phyloP scores from a whole-genome alignment of 768 basidiomycete genomes.

The Mycena rebaudengoi region DNA sequence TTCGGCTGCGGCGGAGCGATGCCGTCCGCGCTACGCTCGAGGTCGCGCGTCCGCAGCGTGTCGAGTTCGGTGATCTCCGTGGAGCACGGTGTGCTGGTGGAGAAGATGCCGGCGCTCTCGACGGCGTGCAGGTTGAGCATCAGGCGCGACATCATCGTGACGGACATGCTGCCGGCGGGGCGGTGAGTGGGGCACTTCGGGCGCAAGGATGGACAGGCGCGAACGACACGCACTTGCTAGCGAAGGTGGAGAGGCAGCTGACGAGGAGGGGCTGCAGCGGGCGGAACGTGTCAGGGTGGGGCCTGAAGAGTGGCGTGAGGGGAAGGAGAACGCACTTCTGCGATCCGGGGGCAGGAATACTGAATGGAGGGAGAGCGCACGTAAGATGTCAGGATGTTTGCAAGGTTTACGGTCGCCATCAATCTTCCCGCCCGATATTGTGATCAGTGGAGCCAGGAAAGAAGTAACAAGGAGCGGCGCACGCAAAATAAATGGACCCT shows the following conservation, averaged over 20 bases:
- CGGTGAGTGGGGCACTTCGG: background rate
- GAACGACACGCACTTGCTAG: slow-evolving; percentile 9
- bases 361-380: background rate
- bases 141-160: slow-evolving; percentile 48
- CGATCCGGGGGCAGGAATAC: background rate
- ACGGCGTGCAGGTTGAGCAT: slow-evolving; percentile 45
- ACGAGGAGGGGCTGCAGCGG: slow-evolving; percentile 14
- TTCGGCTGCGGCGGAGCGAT: too few relatives aligned
- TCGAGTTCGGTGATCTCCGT: slow-evolving; percentile 13
- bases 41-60: slow-evolving; percentile 12
- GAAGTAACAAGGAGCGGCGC: background rate
- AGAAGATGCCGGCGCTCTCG: slow-evolving; percentile 12
- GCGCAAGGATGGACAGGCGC: background rate
- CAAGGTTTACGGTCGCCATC: slow-evolving; percentile 32
- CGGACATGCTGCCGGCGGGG: slow-evolving; percentile 22
- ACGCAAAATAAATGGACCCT: slow-evolving; percentile 21
- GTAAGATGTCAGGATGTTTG: slow-evolving; percentile 18
- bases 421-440: background rate
- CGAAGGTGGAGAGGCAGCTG: slow-evolving; percentile 16
- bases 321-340: background rate
- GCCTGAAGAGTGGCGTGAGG: too few relatives aligned
- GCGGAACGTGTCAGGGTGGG: background rate
- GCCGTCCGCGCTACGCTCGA: slow-evolving; percentile 13
- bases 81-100: slow-evolving; percentile 5
- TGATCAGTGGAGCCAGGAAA: background rate